Conservation (phyloP, 1,284 basidiomycete species). For the Cerrena zonata region DNA sequence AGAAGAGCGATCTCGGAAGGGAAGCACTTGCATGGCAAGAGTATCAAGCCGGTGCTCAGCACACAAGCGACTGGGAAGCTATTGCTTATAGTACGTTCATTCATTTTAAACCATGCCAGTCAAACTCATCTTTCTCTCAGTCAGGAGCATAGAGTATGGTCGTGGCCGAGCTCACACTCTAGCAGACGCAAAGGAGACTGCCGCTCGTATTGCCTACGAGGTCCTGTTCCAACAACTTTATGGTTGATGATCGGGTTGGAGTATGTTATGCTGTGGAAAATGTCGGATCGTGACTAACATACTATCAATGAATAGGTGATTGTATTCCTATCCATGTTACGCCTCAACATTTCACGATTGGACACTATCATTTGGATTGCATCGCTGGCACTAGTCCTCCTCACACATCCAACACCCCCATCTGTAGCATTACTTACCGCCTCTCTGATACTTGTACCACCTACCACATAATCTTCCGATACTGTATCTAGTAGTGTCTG, state of each 20-base stretch:
- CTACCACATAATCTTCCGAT: too few relatives aligned
- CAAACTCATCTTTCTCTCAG: conserved; percentile 9
- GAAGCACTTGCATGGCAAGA: conserved; percentile 8
- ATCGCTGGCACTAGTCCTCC: too few relatives aligned
- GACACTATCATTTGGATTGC: too few relatives aligned
- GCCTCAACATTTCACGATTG: background rate
- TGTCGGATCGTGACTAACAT: background rate
- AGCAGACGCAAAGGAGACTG: conserved; percentile 18
- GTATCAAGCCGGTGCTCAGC: conserved; percentile 10
- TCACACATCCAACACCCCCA: background rate
- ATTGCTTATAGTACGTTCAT: conserved; percentile 12
- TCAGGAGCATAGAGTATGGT: conserved; percentile 18
- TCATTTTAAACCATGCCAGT: background rate
- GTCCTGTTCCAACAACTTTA: background rate
- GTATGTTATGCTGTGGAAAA: too few relatives aligned
- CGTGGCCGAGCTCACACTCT: conserved; percentile 10
- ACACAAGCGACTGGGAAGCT: conserved; percentile 12
- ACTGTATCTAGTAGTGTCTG: too few relatives aligned
- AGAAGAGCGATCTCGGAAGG: conserved; percentile 9
- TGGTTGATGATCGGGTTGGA: too few relatives aligned
- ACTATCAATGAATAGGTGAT: background rate
- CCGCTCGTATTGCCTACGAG: conserved; percentile 14
- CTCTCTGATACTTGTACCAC: too few relatives aligned
- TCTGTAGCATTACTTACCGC: background rate
- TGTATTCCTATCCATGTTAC: too few relatives aligned